Evolutionary conservation across 2,329 filamentous ascomycete genomes (phyloP).

Genomic region (Aspergillus sp.): DNA sequence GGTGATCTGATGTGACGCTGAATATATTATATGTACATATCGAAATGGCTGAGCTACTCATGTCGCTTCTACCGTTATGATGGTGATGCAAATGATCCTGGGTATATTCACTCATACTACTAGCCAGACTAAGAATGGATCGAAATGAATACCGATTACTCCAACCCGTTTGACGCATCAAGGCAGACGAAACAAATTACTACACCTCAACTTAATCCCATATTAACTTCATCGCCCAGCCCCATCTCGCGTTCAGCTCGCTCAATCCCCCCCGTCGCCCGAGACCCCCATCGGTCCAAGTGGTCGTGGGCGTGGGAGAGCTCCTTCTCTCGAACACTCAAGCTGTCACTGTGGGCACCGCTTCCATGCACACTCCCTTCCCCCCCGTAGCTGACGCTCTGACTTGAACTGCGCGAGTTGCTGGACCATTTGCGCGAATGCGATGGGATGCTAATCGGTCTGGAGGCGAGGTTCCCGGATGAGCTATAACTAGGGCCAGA

Average conservation of each 20-base stretch:
- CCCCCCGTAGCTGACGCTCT: conserved; percentile 16
- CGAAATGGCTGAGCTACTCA: no score
- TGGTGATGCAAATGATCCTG: background rate
- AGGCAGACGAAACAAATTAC: background rate
- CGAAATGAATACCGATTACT: background rate
- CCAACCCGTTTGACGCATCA: background rate
- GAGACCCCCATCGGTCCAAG: conserved; percentile 52
- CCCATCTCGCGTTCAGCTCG: conserved; percentile 62
- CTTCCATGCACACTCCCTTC: conserved; percentile 25
- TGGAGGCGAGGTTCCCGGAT: conserved; percentile 19
- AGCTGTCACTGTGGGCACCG: conserved; percentile 26
- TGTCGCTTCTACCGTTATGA: background rate
- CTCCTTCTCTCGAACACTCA: conserved; percentile 37
- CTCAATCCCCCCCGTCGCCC: conserved; percentile 53
- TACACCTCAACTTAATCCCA: conserved; percentile 69
- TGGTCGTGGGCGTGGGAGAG: conserved; percentile 45
- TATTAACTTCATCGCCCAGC: conserved; percentile 77
- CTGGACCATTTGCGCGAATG: conserved; percentile 25
- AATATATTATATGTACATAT: no score
- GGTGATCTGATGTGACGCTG: no score
- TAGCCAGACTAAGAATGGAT: background rate
- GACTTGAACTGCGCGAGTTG: conserved; percentile 18
- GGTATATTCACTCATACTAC: background rate
- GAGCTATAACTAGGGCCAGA: conserved; percentile 17
- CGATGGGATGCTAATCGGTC: conserved; percentile 29